A percentile compares a stretch with the other conserved stretches of the same genome.
Conservation (phyloP, 2,329 filamentous ascomycete genomes). For the Dactylellina haptotyla region DNA sequence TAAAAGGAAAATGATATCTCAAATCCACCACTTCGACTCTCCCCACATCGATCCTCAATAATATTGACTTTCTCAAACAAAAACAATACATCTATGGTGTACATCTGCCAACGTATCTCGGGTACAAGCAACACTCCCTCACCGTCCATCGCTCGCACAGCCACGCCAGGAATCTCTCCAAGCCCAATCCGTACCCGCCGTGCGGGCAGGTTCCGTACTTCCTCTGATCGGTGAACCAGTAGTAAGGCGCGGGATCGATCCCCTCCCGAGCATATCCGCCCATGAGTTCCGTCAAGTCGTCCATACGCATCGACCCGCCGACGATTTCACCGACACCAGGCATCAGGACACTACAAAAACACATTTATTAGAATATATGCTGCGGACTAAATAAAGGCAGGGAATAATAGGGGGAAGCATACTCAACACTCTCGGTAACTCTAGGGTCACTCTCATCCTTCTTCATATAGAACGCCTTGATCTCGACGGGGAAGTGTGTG, state of each 20-base stretch:
- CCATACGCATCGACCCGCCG: conserved; percentile 95
- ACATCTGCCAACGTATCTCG: conserved; percentile 82
- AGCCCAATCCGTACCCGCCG: conserved; percentile 89
- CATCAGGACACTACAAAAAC: conserved; percentile 69
- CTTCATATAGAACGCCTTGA: conserved; percentile 99
- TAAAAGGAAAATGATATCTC: conserved; percentile 1
- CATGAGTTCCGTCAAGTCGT: conserved; percentile 88
- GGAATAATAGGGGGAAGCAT: conserved; percentile 12
- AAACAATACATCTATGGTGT: conserved; percentile 69
- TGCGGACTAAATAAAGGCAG: not conserved
- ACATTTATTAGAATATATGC: not conserved
- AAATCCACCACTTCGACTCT: not conserved
- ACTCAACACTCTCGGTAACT: conserved; percentile 91
- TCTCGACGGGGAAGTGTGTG: conserved; percentile 95
- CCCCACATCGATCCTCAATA: not conserved
- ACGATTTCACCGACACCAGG: conserved; percentile 97
- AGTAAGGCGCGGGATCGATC: conserved; percentile 86
- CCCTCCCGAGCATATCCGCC: conserved; percentile 86
- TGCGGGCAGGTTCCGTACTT: conserved; percentile 96
- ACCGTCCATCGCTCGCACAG: conserved; percentile 71
- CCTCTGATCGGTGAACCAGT: conserved; percentile 98
- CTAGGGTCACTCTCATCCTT: conserved; percentile 80
- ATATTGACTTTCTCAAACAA: not conserved
- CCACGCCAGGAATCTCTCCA: conserved; percentile 79
- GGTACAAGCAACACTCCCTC: conserved; percentile 77